These are phyloP conservation scores for Monosporascus sp. DNA, from an alignment of 2,329 filamentous ascomycete genomes.

Conservation along the genomic window DNA sequence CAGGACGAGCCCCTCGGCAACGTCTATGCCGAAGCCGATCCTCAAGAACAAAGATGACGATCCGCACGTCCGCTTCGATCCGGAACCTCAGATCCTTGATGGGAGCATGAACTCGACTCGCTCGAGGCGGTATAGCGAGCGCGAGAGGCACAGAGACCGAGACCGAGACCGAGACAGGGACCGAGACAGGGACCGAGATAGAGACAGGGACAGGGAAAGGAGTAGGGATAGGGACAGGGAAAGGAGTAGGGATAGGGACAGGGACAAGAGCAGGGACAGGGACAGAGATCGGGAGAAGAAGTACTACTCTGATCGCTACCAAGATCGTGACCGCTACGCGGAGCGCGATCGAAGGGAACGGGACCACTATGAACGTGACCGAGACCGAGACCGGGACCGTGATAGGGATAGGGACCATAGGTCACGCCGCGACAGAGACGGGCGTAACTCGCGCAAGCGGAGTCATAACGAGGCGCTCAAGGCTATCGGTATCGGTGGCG, in stretches of 20 bases:
- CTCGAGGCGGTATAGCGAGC: slow-evolving; percentile 24
- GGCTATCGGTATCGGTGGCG: slow-evolving; percentile 55
- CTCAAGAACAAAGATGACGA: slow-evolving; percentile 57
- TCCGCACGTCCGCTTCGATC: slow-evolving; percentile 47
- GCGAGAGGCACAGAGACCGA: slow-evolving; percentile 1
- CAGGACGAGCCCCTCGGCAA: slow-evolving; percentile 27
- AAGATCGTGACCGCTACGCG: slow-evolving; percentile 31
- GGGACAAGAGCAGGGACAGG: slow-evolving; percentile 25
- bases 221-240: slow-evolving; percentile 18
- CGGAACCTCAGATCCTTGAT: slow-evolving; percentile 31
- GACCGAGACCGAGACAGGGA: slow-evolving; percentile 22
- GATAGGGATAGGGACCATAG: slow-evolving; percentile 22
- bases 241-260: slow-evolving; percentile 4
- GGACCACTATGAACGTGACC: slow-evolving; percentile 29
- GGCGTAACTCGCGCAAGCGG: slow-evolving; percentile 27
- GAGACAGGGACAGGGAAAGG: slow-evolving; percentile 24
- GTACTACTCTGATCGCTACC: slow-evolving; percentile 27
- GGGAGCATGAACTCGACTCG: slow-evolving; percentile 34
- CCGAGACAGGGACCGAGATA: slow-evolving; percentile 11
- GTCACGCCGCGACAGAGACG: slow-evolving; percentile 6
- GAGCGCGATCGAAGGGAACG: slow-evolving; percentile 23
- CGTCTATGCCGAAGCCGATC: slow-evolving; percentile 49
- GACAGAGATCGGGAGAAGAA: slow-evolving; percentile 26
- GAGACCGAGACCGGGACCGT: slow-evolving; percentile 27
- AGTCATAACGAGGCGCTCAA: slow-evolving; percentile 50